Base-by-base conservation (phyloP, 176 grass and related monocot species). In the Microstegium vimineum region DNA sequence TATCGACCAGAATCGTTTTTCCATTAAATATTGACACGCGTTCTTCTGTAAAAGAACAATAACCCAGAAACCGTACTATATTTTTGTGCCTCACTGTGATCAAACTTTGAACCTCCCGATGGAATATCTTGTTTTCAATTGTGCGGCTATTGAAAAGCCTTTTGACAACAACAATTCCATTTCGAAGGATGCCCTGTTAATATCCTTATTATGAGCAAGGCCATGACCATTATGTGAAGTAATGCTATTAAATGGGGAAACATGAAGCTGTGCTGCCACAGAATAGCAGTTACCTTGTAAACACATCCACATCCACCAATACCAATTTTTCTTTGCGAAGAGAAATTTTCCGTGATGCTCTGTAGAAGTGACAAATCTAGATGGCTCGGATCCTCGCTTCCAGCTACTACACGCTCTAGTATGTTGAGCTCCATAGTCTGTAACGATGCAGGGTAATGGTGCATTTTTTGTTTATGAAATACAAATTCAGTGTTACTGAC, bases 41-140 rank as follows among this genome's bases (percentile, higher is more conserved):
- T 16, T 20, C 41, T 36, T 68, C 62, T 17, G 77, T 80, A 17
- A 69, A 17, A 49, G 78, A 66, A 80, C 78, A 80, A 5, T 68
- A 80, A n/a, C 78, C 78, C 2, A 54, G 2, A 36, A 69, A 80
- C 1, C 17, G 31, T 22, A 66, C 32, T 35, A 36, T 35, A 36
- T 66, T 66, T 34, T 10, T 0, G 1, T 66, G 30, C 17, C 32
- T 66, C 35, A 57, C 8, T 3, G 2, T 25, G 22, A 57, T 57
- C 54, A 25, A 57, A 57, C 54, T 23, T 57, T 25, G 0, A 57
- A 57, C 22, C 8, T 57, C 54, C 8, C 22, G 2, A 11, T 57
- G 54, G 5, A 57, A 57, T 22, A 57, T 57, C 54, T 57, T 57
- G 54, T 57, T 1, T 57, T 57, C 25, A 57, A 57, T 57, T 25